Base-by-base conservation (phyloP, 805 yeast genomes). In the Ogataea neopini region DNA sequence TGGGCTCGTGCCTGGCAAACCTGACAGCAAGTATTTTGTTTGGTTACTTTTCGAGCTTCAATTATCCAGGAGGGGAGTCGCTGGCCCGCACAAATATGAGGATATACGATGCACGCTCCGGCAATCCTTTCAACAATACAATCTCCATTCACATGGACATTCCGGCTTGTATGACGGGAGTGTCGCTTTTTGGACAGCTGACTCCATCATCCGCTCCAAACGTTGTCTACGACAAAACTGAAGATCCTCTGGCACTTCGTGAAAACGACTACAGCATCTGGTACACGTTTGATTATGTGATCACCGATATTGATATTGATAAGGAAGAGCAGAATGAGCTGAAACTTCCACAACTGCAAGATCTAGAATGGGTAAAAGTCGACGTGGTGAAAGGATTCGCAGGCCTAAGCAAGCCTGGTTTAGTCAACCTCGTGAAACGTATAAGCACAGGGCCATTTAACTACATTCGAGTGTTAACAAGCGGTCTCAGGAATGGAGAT, bases 11-110 rank as follows among this genome's bases (percentile, higher is more conserved):
- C 19, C 11, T 72, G 0, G 38, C 62, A 0, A 69, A 80, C 2
- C 47, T 76, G 5, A 43, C 66, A 0, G 42, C 73, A 3, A 77
- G 91, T 0, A 36, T 76, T 1, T 60, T 73, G 9, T 82, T 82
- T 73, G 78, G 84, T 0, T 75, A 74, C 40, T 72, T 81, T 4
- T 88, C 96, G 0, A 74, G 85, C 42, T 70, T 71, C 63, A 92
- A 92, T 64, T 92, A 92, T 61, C 96, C 97, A 2, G 97, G 97
- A 10, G 97, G 97, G 0, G 73, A 67, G 1, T 96, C 96, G 0
- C 67, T 90, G 28, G 50, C 61, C 13, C 59, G 59, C 18, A 73
- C 86, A 48, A 86, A 88, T 57, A 19, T 42, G 15, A 48, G 41
- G 23, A 9, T 65, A 1, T 40, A 49, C 15, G 14, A 43, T 1